Evolutionary conservation across 305 asterid species (phyloP).

Genomic region (Fraxinus sp.): DNA sequence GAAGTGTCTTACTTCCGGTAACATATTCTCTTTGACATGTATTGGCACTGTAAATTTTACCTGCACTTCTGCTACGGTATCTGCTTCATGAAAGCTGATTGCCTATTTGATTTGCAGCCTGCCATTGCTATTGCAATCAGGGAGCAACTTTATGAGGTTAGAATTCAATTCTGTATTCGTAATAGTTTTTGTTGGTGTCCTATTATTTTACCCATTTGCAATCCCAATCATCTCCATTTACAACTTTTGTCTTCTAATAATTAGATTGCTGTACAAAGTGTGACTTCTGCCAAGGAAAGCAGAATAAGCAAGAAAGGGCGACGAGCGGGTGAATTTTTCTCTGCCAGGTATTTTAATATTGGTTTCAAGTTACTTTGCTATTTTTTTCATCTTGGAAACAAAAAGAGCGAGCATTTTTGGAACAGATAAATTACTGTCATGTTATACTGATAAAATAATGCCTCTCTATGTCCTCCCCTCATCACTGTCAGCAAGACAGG

Average conservation of each 20-base stretch:
- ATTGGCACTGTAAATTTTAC: not conserved
- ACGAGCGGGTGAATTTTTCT: conserved; percentile 61
- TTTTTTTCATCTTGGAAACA: not conserved
- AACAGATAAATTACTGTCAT: not conserved
- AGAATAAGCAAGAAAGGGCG: conserved; percentile 83
- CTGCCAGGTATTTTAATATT: conserved; percentile 51
- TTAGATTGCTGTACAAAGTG: conserved; percentile 84
- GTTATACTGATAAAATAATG: conserved; percentile 19
- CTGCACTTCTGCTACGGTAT: conserved; percentile 1
- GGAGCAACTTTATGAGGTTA: conserved; percentile 94
- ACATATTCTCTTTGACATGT: not conserved
- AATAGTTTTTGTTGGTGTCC: not conserved
- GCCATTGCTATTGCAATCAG: conserved; percentile 89
- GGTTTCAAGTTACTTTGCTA: not conserved
- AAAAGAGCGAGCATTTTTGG: not conserved
- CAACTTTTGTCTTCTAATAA: conserved; percentile 25
- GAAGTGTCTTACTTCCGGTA: not conserved
- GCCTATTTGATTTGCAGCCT: conserved; percentile 60
- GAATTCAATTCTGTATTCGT: conserved; percentile 12
- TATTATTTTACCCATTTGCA: not conserved
- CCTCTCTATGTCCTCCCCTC: not conserved
- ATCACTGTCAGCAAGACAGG: conserved; percentile 61
- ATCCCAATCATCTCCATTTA: conserved; percentile 1
- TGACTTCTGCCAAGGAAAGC: conserved; percentile 85
- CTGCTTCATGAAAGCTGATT: conserved; percentile 17